These are phyloP conservation scores for Phaeomoniella chlamydospora DNA, from an alignment of 2,329 filamentous ascomycete species.

Conservation along the genomic window DNA sequence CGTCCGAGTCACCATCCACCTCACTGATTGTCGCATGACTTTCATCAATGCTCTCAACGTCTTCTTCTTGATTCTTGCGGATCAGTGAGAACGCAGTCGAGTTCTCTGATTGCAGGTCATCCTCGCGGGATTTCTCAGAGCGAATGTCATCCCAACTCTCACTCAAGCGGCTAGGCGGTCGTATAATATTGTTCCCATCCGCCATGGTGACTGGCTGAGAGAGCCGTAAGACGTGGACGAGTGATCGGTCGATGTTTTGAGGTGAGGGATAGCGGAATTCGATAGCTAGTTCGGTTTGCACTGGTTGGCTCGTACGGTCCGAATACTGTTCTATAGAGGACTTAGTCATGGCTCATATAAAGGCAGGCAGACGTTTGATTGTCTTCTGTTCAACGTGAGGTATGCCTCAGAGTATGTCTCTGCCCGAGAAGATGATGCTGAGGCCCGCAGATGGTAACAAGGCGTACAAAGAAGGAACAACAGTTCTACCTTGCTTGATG, in stretches of 20 bases:
- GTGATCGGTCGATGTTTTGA: background rate
- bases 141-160: constrained; percentile 32
- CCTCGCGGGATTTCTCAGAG: constrained; percentile 28
- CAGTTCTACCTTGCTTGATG: too few species aligned
- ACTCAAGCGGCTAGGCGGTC: constrained; percentile 18
- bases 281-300: background rate
- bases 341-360: too few species aligned
- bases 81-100: constrained; percentile 28
- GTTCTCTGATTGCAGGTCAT: constrained; percentile 27
- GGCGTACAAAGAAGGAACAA: too few species aligned
- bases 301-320: too few species aligned
- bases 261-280: constrained; percentile 1
- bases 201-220: constrained; percentile 1
- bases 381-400: too few species aligned
- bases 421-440: too few species aligned
- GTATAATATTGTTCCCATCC: constrained; percentile 9
- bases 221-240: background rate
- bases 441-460: too few species aligned
- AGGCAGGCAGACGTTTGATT: too few species aligned
- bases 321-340: too few species aligned
- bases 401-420: too few species aligned
- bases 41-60: constrained; percentile 28
- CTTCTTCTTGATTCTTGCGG: constrained; percentile 24
- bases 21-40: constrained; percentile 21
- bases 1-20: constrained; percentile 17